Evolutionary conservation across 495 filamentous ascomycete species (phyloP), one percentile per base, ranked within the genome.

Genomic region (Aspergillus carlsbadensis): DNA sequence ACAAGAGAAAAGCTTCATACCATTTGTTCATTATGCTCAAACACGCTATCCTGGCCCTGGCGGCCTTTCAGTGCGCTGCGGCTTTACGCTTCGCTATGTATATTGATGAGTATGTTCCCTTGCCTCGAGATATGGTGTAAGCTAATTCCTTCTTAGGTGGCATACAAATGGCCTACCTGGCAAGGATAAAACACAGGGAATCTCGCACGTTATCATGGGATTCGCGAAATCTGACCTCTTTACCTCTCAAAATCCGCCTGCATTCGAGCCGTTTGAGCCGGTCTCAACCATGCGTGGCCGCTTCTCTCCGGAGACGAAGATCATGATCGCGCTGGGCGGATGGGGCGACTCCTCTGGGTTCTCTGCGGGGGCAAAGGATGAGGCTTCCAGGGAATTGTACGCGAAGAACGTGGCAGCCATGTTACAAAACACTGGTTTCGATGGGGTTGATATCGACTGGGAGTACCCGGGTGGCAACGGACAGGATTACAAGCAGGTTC

Each of bases 381-480:
- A 81, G 0, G 63, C 74, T 8, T 77, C 73, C 6, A 79, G 84
- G 11, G 62, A 71, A 48, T 73, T 62, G 18, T 91, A 87, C 62
- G 87, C 87, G 20, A 78, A 77, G 53, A 88, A 89, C 56, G 76
- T 90, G 2, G 80, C 79, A 6, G 66, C 69, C 1, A 86, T 90
- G 85, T 73, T 92, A 10, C 69, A 76, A 2, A 69, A 70, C 10
- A 83, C 81, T 10, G 81, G 82, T 0, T 86, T 86, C 34, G 86
- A 90, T 62, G 86, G 84, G 47, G 71, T 77, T 49, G 88, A 92
- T 56, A 83, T 91, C 52, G 87, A 92, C 64, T 92, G 88, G 88
- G 87, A 92, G 60, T 92, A 90, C 64, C 87, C 88, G 1, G 87
- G 87, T 29, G 88, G 88, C 40, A 90, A 92, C 64, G 88, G 88